Evolutionary conservation across 1,139 yeast genomes (phyloP), one percentile per base, ranked within the genome.

Genomic region (Geotrichum candidum): DNA sequence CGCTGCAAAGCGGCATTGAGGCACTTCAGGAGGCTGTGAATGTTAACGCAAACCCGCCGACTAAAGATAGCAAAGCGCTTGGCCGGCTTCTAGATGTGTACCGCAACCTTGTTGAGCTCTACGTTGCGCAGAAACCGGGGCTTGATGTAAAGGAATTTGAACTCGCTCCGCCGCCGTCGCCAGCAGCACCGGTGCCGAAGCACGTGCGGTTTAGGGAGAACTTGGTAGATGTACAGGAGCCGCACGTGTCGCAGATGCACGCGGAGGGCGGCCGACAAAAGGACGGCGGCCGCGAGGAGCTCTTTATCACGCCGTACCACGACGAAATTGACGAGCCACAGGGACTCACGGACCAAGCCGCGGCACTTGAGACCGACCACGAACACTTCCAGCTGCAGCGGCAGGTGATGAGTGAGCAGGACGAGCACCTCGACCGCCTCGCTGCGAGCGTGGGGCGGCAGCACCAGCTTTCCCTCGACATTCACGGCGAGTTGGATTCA

Each of bases 391-490:
- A 85, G 15, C 83, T 81, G 66, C 92, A 90, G 69, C 89, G 88
- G 68, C 90, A 86, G 67, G 82, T 82, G 59, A 67, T 87, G 56
- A 64, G 73, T 13, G 72, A 80, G 13, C 96, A 90, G 70, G 96
- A 90, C 70, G 75, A 77, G 15, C 82, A 84, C 63, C 75, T 90
- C 56, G 87, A 82, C 59, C 66, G 74, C 1, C 77, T 90, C 29
- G 84, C 90, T 53, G 73, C 74, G 15, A 85, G 90, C 25, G 86
- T 90, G 0, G 76, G 80, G 38, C 78, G 85, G 38, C 96, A 88
- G 72, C 85, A 84, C 65, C 78, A 79, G 46, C 82, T 90, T 76
- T 88, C 95, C 10, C 69, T 81, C 18, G 80, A 79, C 56, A 88
- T 90, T 38, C 83, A 86, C 68, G 80, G 78, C 25, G 96, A 90